Percentiles rank a stretch among this genome's conserved stretches.
phyloP scores from a whole-genome alignment of 495 filamentous ascomycete genomes.

The Penicillium mononematosum region DNA sequence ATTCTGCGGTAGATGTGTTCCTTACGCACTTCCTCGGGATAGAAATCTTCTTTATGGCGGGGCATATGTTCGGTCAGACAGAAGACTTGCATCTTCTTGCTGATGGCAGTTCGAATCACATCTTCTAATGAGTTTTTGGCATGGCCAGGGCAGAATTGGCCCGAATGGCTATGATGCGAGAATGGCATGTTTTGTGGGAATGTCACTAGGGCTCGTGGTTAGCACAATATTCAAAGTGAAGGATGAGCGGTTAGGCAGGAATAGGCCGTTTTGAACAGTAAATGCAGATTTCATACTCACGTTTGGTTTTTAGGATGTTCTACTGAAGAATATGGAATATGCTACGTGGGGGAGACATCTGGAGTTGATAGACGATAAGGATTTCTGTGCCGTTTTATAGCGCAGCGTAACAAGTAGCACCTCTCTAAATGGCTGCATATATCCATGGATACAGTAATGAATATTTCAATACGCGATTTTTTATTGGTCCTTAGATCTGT shows the following conservation, averaged over 20 bases:
- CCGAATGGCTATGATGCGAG: conserved; percentile 98
- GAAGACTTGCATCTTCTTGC: conserved; percentile 73
- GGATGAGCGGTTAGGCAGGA: neutral
- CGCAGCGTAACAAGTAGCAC: neutral
- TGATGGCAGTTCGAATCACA: conserved; percentile 76
- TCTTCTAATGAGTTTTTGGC: conserved; percentile 81
- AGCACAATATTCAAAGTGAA: conserved; percentile 2
- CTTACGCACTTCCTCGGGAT: conserved; percentile 80
- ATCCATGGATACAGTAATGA: neutral
- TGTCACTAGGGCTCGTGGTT: conserved; percentile 8
- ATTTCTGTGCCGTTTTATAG: conserved; percentile 10
- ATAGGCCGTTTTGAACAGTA: neutral
- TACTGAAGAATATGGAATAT: neutral
- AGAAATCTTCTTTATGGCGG: conserved; percentile 70
- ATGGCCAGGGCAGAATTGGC: conserved; percentile 91
- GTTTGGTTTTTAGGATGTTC: neutral
- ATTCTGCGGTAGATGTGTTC: neutral
- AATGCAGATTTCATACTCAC: neutral
- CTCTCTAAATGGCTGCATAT: neutral
- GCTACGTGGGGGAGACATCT: neutral
- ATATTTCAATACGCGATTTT: neutral
- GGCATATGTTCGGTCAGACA: conserved; percentile 98
- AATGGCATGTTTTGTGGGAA: conserved; percentile 68
- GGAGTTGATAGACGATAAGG: conserved; percentile 21
- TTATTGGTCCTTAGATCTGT: neutral